Percentiles rank a stretch among this genome's conserved stretches.
phyloP scores from a whole-genome alignment of 768 basidiomycete genomes.

The Leccinum boreale region DNA sequence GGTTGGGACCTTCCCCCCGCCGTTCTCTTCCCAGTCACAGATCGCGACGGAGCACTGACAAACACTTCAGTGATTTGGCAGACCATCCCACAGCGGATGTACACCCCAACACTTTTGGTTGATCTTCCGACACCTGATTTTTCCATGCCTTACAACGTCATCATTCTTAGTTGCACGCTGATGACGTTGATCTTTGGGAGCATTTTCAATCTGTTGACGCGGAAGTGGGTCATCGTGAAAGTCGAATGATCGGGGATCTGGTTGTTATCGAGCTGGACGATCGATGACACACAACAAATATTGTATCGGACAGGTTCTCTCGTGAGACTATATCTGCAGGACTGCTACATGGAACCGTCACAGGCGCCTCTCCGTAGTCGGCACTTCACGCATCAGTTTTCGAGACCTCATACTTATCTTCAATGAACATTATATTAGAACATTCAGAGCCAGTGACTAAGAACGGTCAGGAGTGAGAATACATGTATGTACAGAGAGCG shows the following conservation, averaged over 20 bases:
- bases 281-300: neutral
- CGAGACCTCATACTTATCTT: neutral
- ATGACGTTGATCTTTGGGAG: constrained; percentile 93
- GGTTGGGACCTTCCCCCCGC: constrained; percentile 93
- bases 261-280: neutral
- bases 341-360: neutral
- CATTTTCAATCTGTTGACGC: constrained; percentile 81
- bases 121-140: constrained; percentile 99
- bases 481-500: neutral
- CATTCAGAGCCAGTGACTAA: neutral
- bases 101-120: constrained; percentile 78
- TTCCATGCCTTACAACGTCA: constrained; percentile 99
- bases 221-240: constrained; percentile 66
- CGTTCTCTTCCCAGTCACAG: constrained; percentile 49
- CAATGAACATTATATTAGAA: neutral
- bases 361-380: neutral
- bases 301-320: neutral
- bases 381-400: neutral
- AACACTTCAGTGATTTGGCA: neutral
- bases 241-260: constrained; percentile 17
- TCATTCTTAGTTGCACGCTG: constrained; percentile 91
- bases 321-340: neutral
- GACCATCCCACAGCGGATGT: constrained; percentile 45
- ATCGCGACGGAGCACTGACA: neutral
- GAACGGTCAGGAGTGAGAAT: neutral